phyloP scores from a whole-genome alignment of 768 basidiomycete genomes.

The Austroboletus eburneus region DNA sequence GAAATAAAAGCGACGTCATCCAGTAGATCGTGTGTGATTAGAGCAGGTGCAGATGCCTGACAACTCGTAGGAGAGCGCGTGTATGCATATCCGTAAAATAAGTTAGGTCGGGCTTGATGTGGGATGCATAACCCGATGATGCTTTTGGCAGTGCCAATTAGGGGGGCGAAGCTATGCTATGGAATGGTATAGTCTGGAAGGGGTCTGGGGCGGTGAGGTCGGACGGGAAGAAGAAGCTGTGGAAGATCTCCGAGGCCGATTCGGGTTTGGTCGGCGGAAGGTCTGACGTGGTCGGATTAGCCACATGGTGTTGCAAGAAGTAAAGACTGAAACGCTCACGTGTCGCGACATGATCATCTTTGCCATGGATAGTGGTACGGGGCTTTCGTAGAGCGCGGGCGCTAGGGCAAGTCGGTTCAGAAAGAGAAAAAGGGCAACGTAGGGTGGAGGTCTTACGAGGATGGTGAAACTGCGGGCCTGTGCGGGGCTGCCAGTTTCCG shows the following conservation, averaged over 20 bases:
- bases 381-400: conserved; percentile 40
- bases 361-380: conserved; percentile 45
- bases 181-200: conserved; percentile 32
- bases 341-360: conserved; percentile 53
- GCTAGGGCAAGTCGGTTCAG: too few species aligned
- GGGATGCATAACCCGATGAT: conserved; percentile 8
- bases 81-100: conserved; percentile 25
- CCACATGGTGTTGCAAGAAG: too few species aligned
- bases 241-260: conserved; percentile 22
- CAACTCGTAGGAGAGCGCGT: conserved; percentile 15
- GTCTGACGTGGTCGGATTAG: conserved; percentile 20
- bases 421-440: too few species aligned
- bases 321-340: conserved; percentile 28
- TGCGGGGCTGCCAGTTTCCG: conserved; percentile 19
- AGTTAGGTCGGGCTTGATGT: conserved; percentile 22
- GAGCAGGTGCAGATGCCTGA: conserved; percentile 18
- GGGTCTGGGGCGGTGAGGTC: conserved; percentile 31
- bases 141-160: conserved; percentile 20
- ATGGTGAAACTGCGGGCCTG: conserved; percentile 27
- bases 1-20: conserved; percentile 7
- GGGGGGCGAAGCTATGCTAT: conserved; percentile 25
- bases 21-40: conserved; percentile 27
- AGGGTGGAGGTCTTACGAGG: conserved; percentile 23
- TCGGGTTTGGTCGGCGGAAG: conserved; percentile 31
- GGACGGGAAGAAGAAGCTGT: conserved; percentile 15